phyloP scores from a whole-genome alignment of 495 filamentous ascomycete species.

The Amphirosellinia nigrospora region DNA sequence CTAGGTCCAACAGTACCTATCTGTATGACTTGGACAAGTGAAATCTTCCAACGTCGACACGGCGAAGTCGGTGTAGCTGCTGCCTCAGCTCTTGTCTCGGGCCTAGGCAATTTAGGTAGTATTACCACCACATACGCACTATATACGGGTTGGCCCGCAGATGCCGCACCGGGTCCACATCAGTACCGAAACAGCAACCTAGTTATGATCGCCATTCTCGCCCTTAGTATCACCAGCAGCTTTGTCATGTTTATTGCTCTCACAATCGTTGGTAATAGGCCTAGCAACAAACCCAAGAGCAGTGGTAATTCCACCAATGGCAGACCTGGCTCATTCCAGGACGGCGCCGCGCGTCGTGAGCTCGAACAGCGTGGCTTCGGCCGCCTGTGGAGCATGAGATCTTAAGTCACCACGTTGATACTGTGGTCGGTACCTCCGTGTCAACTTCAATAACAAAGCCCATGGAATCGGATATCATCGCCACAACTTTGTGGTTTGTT shows the following conservation, averaged over 20 bases:
- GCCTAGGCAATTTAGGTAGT: conserved; percentile 82
- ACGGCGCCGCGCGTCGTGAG: conserved; percentile 76
- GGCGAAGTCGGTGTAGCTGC: conserved; percentile 93
- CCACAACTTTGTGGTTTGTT: conserved; percentile 17
- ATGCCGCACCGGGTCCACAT: conserved; percentile 67
- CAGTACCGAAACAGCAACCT: conserved; percentile 85
- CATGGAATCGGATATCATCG: conserved; percentile 12
- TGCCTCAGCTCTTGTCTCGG: conserved; percentile 82
- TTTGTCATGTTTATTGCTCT: conserved; percentile 70
- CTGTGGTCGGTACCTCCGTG: background rate
- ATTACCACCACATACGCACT: conserved; percentile 89
- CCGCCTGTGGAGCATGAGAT: conserved; percentile 54
- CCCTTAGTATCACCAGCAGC: conserved; percentile 74
- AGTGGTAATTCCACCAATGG: conserved; percentile 49
- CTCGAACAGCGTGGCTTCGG: conserved; percentile 69
- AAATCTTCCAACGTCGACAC: conserved; percentile 88
- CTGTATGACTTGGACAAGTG: conserved; percentile 91
- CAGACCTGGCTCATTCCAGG: conserved; percentile 53
- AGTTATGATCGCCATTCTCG: conserved; percentile 86
- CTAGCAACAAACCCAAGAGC: conserved; percentile 48
- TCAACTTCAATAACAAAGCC: conserved; percentile 37
- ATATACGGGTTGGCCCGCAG: conserved; percentile 82
- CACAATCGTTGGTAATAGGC: conserved; percentile 63
- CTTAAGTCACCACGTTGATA: conserved; percentile 11
- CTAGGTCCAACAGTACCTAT: conserved; percentile 90